Evolutionary conservation across 352 stramenopile genomes (phyloP).

Genomic region (Salisapilia sapeloensis): DNA sequence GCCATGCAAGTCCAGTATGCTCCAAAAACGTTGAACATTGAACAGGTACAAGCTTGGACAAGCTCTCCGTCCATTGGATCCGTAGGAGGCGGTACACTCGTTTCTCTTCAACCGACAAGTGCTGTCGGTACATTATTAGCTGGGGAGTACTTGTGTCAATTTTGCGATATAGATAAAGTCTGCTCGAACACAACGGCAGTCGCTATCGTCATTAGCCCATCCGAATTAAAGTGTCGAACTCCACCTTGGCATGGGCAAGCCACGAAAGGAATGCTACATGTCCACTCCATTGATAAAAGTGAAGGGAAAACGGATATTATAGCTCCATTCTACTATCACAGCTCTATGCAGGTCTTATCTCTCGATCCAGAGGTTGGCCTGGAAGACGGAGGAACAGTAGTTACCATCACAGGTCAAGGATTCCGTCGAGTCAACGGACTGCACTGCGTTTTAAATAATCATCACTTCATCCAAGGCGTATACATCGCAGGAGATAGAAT

Average conservation of each 20-base stretch:
- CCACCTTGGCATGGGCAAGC: no score
- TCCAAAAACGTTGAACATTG: constrained; percentile 5
- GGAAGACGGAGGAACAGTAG: constrained; percentile 8
- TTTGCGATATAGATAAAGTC: no score
- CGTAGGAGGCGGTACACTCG: neutral
- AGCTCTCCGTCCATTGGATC: constrained; percentile 1
- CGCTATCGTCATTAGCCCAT: neutral
- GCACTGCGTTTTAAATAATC: constrained; percentile 14
- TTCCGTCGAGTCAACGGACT: constrained; percentile 14
- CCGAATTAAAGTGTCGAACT: neutral
- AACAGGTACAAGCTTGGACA: neutral
- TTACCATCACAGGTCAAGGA: constrained; percentile 11
- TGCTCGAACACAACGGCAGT: no score
- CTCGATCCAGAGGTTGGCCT: constrained; percentile 9
- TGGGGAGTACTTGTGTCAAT: no score
- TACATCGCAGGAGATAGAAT: constrained; percentile 14
- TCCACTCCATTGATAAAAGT: constrained; percentile 4
- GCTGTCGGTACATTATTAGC: no score
- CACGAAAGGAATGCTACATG: constrained; percentile 9
- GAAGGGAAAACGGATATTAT: neutral
- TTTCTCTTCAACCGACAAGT: no score
- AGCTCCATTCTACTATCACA: constrained; percentile 15
- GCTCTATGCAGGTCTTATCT: constrained; percentile 7
- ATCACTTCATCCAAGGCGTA: constrained; percentile 3
- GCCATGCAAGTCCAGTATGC: constrained; percentile 9